Evolutionary conservation across 129 eudicot genomes (phyloP).

Genomic region (Lactuca saligna): DNA sequence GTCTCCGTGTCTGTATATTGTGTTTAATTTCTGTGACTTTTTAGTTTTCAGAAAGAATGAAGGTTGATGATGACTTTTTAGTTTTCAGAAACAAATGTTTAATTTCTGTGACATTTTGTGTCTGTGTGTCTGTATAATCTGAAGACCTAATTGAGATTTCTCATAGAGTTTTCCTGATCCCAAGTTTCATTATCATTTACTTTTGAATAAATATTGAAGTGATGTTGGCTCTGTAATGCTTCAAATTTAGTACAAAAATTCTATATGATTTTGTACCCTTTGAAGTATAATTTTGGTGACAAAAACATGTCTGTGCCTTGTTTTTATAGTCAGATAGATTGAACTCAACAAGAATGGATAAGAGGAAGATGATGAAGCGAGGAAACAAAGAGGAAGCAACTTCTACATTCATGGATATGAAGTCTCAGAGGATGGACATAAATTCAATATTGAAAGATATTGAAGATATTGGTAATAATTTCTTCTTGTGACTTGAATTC

Average conservation of each 20-base stretch:
- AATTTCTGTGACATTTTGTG: too few species aligned
- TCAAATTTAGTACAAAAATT: too few species aligned
- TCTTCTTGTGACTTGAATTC: background rate
- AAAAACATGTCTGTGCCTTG: background rate
- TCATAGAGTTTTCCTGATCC: background rate
- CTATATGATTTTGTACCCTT: background rate
- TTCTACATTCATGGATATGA: conserved; percentile 33
- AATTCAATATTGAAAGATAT: conserved; percentile 64
- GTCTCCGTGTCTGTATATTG: too few species aligned
- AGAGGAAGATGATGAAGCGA: conserved; percentile 40
- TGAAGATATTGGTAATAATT: conserved; percentile 52
- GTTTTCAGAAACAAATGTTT: too few species aligned
- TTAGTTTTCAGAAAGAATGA: too few species aligned
- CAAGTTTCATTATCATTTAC: background rate
- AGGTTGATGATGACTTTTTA: too few species aligned
- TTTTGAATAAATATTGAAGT: too few species aligned
- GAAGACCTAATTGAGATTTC: background rate
- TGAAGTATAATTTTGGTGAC: conserved; percentile 9
- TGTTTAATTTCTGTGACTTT: too few species aligned
- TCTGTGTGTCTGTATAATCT: too few species aligned
- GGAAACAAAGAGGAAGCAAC: conserved; percentile 40
- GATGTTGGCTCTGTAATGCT: background rate
- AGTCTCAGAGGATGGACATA: conserved; percentile 47
- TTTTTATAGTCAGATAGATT: background rate
- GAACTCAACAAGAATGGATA: conserved; percentile 39